Conservation (phyloP, 805 yeast genomes). For the Wickerhamiella allomyrinae region DNA sequence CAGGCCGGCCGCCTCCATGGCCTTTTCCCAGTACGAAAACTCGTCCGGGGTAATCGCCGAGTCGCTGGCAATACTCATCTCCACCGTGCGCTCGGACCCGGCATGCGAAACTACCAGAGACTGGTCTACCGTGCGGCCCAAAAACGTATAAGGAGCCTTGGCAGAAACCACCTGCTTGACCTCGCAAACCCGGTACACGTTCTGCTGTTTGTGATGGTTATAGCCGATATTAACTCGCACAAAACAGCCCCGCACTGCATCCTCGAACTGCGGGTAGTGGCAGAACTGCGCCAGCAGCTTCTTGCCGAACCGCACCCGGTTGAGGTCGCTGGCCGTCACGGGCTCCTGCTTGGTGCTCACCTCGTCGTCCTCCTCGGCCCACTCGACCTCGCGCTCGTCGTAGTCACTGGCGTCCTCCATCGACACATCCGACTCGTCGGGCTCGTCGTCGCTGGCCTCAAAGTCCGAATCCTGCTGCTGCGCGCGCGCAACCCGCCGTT, state of each 20-base stretch:
- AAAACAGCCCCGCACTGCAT: constrained; percentile 54
- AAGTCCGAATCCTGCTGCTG: constrained; percentile 26
- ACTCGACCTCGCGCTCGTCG: constrained; percentile 32
- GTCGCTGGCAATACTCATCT: constrained; percentile 70
- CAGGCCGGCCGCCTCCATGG: constrained; percentile 43
- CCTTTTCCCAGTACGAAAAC: constrained; percentile 50
- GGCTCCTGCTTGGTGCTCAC: constrained; percentile 21
- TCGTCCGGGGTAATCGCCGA: constrained; percentile 57
- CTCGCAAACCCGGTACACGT: constrained; percentile 71
- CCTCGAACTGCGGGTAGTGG: constrained; percentile 69
- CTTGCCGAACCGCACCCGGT: constrained; percentile 64
- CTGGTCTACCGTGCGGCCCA: constrained; percentile 37
- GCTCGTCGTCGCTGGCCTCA: constrained; percentile 22
- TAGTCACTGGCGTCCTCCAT: constrained; percentile 31
- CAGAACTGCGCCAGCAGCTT: constrained; percentile 58
- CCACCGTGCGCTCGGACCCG: constrained; percentile 54
- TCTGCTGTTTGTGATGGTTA: constrained; percentile 44
- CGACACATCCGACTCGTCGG: constrained; percentile 29
- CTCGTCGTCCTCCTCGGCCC: constrained; percentile 34
- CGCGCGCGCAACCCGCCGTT: constrained; percentile 47
- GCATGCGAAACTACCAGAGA: constrained; percentile 74
- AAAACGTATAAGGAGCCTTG: constrained; percentile 35
- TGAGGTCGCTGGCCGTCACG: constrained; percentile 50
- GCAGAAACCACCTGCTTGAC: constrained; percentile 45
- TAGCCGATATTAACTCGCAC: constrained; percentile 74